Conservation (phyloP, 2,329 filamentous ascomycete genomes). For the Cladosporium velox region DNA sequence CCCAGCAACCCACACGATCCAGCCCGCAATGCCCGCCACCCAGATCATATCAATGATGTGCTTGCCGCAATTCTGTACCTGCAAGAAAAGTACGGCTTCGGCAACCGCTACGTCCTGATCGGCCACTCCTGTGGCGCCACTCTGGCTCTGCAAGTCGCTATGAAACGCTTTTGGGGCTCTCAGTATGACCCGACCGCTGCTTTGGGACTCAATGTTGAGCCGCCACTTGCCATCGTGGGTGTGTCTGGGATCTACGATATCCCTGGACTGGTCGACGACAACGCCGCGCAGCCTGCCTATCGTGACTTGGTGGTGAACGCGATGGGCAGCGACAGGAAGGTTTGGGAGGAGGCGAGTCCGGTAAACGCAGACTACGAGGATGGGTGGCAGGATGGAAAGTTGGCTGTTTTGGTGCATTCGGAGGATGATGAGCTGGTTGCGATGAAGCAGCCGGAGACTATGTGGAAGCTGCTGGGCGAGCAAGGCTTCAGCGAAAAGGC, state of each 20-base stretch:
- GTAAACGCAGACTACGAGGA: slow-evolving; percentile 47
- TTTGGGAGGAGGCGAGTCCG: slow-evolving; percentile 61
- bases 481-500: slow-evolving; percentile 42
- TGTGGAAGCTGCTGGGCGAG: slow-evolving; percentile 53
- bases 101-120: slow-evolving; percentile 54
- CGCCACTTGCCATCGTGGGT: slow-evolving; percentile 59
- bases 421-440: slow-evolving; percentile 53
- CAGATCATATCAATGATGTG: slow-evolving; percentile 63
- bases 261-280: slow-evolving; percentile 49
- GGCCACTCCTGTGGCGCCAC: slow-evolving; percentile 67
- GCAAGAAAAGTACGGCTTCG: slow-evolving; percentile 48
- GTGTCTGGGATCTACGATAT: slow-evolving; percentile 70
- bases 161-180: slow-evolving; percentile 44
- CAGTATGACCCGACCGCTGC: slow-evolving; percentile 33
- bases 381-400: slow-evolving; percentile 43
- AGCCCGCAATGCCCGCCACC: slow-evolving; percentile 55
- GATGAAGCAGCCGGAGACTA: slow-evolving; percentile 59
- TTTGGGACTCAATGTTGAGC: slow-evolving; percentile 31
- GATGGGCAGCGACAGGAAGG: slow-evolving; percentile 56
- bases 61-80: slow-evolving; percentile 55
- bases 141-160: slow-evolving; percentile 62
- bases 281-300: slow-evolving; percentile 56
- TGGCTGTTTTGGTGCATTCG: slow-evolving; percentile 50
- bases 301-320: slow-evolving; percentile 59
- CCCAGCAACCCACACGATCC: slow-evolving; percentile 51